phyloP scores from a whole-genome alignment of 805 yeast genomes.

The Saturnispora dispora region DNA sequence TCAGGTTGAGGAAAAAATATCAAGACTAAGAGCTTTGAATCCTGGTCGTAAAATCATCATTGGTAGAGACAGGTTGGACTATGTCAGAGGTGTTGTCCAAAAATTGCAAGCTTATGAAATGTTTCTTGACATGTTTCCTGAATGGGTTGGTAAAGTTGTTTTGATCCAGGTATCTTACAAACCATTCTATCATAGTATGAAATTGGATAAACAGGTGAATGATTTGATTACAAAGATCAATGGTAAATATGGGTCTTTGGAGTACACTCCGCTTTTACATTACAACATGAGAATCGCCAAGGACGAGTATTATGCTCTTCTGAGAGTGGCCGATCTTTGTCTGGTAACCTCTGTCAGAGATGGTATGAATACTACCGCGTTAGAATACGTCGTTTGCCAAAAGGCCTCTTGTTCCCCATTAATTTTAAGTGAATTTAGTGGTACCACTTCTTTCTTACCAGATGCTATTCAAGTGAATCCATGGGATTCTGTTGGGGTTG shows the following conservation, averaged over 20 bases:
- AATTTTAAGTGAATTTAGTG: constrained; percentile 87
- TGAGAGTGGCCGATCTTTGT: constrained; percentile 85
- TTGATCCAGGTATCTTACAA: constrained; percentile 89
- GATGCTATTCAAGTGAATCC: constrained; percentile 87
- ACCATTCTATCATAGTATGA: constrained; percentile 48
- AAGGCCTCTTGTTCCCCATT: constrained; percentile 65
- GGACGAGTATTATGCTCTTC: constrained; percentile 80
- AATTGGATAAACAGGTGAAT: constrained; percentile 70
- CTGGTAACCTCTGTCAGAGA: constrained; percentile 86
- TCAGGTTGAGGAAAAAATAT: constrained; percentile 51
- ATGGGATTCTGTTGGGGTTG: constrained; percentile 93
- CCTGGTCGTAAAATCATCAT: constrained; percentile 68
- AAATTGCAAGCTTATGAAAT: constrained; percentile 85
- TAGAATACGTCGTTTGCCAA: constrained; percentile 87
- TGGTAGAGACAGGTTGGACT: constrained; percentile 89
- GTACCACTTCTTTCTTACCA: constrained; percentile 62
- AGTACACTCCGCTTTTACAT: constrained; percentile 83
- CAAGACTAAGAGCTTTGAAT: constrained; percentile 54
- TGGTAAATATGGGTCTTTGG: constrained; percentile 72
- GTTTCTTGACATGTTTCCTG: constrained; percentile 84
- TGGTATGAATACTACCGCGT: constrained; percentile 92
- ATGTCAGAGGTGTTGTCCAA: constrained; percentile 89
- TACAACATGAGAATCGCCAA: constrained; percentile 83
- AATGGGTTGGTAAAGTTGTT: constrained; percentile 75
- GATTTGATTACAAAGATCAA: constrained; percentile 80